Conservation (phyloP, 768 basidiomycete species). For the Naganishia friedmannii region DNA sequence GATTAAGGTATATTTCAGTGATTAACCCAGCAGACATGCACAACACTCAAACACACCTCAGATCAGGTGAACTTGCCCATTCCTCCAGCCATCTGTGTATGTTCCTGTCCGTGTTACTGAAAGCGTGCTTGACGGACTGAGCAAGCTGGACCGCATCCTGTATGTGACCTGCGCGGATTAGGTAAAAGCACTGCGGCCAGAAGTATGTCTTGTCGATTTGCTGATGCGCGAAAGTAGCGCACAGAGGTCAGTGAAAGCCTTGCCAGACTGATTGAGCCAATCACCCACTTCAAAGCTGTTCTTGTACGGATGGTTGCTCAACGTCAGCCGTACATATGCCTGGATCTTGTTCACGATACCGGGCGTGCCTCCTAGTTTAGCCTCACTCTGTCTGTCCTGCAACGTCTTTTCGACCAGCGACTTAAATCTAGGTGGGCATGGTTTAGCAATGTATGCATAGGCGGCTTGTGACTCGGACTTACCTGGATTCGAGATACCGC, state of each 20-base stretch:
- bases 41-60: not conserved
- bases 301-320: slow-evolving; percentile 76
- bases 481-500: slow-evolving; percentile 70
- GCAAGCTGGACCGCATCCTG: slow-evolving; percentile 79
- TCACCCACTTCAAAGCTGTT: slow-evolving; percentile 77
- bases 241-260: not conserved
- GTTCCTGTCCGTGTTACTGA: slow-evolving; percentile 69
- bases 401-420: slow-evolving; percentile 68
- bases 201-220: slow-evolving; percentile 79
- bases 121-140: slow-evolving; percentile 63
- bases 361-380: slow-evolving; percentile 84
- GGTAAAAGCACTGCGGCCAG: slow-evolving; percentile 91
- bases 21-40: not conserved
- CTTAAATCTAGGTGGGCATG: not conserved
- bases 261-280: not conserved
- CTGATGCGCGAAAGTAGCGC: slow-evolving; percentile 53
- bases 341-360: slow-evolving; percentile 83
- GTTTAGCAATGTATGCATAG: not conserved
- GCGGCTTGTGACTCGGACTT: slow-evolving; percentile 54
- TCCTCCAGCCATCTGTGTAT: slow-evolving; percentile 21
- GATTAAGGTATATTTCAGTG: not conserved
- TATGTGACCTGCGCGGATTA: slow-evolving; percentile 78
- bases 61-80: not conserved
- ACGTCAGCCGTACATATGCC: slow-evolving; percentile 76
- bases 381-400: slow-evolving; percentile 75